Base-by-base conservation (phyloP, 1,284 basidiomycete genomes). In the Apiotrichum brassicae region DNA sequence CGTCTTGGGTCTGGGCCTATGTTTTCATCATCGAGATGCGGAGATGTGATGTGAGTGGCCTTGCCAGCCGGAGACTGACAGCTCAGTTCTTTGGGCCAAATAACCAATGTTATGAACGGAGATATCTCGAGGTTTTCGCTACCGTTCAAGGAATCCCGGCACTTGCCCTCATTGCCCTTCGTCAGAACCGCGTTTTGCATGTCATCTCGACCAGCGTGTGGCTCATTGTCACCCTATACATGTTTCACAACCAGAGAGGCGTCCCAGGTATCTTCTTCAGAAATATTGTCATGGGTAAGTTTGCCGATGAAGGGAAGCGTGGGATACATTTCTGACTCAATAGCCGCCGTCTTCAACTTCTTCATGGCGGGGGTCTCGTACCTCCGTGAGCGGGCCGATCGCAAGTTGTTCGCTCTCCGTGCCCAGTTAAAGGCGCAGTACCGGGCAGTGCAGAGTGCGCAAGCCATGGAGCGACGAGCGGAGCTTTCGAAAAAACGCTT, bases 401-500 rank as follows among this genome's bases (percentile, higher is more conserved):
- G 84, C 32, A 74, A 81, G 40, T 72, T 83, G 54, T 84, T 81
- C 60, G 77, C 77, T 11, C 73, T 85, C 23, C 77, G 83, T 11
- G 79, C 81, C 44, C 82, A 84, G 63, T 80, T 93, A 58, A 90
- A 90, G 71, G 76, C 81, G 4, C 86, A 87, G 42, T 68, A 66
- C 46, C 75, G 81, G 59, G 85, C 85, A 25, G 87, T 86, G 6
- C 86, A 89, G 68, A 84, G 84, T 54, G 88, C 88, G 4, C 87
- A 90, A 68, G 79, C 88, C 47, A 87, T 87, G 64, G 89, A 92
- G 65, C 78, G 84, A 43, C 82, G 82, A 56, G 83, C 86, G 8
- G 79, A 82, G 2, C 86, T 89, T 56, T 86, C 84, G 2, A 75
- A 89, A 66, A 78, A 86, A 41, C 81, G 87, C 11, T 79, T 91